Evolutionary conservation across 352 stramenopile species (phyloP), one percentile per base, ranked within the genome.

Genomic region (Globisporangium ultimum): DNA sequence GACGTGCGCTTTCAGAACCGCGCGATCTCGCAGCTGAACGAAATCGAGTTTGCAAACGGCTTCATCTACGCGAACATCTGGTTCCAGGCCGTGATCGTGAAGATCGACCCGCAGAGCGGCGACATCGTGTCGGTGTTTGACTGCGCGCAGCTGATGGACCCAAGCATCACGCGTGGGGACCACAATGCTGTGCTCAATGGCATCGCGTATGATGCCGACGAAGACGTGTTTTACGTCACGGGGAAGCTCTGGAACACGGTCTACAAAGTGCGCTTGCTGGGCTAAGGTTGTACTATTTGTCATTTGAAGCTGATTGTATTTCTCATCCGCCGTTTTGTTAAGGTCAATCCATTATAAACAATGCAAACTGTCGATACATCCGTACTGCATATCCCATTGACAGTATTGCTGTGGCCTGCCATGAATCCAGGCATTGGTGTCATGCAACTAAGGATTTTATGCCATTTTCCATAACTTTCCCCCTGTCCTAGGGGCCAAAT

Each of bases 1-100:
- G 75, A 84, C 1, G 80, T 93, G 20, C 81, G 58, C 21, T 85
- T 77, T 38, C 64, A 72, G 7, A 60, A 56, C 7, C 64, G 82
- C 50, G 52, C 66, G 36, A 63, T 97, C 45, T 52, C 65, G n/a
- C 58, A 91, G 43, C 65, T 98, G 34, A 98, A 98, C 65, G 95
- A 98, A 66, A 76, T 98, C 18, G 95, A 98, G 68, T 85, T 82
- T 48, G 95, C 89, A 45, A 91, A 96, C 46, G 93, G 93, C 15
- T 88, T 88, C 48, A 87, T 98, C 53, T 95, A 97, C 58, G 94
- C 91, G 18, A 98, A 98, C 74, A 85, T 98, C 58, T 98, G 95
- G 95, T 97, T 96, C 70, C 68, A 94, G 55, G 83, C 94, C 55
- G 76, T 90, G 18, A 90, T 98, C 42, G 70, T 97, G 15, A 96